Conservation (phyloP, 768 basidiomycete species). For the Dictyophora rubrovolvata region DNA sequence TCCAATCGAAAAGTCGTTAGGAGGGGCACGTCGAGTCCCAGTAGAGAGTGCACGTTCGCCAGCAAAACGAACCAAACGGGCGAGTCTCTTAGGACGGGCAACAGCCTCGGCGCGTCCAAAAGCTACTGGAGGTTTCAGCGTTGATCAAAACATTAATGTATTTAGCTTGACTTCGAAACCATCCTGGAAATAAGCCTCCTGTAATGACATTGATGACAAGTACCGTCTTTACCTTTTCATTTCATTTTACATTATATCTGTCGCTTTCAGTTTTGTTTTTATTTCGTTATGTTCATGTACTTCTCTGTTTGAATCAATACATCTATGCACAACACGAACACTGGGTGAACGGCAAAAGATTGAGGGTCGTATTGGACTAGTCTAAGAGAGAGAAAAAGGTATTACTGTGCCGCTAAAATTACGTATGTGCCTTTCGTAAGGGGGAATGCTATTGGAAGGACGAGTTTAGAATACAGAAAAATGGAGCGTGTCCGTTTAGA, state of each 20-base stretch:
- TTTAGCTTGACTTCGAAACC: not conserved
- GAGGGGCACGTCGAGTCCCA: slow-evolving; percentile 4
- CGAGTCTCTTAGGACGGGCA: slow-evolving; percentile 3
- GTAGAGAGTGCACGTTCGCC: slow-evolving; percentile 8
- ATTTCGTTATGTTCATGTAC: not conserved
- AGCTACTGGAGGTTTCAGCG: not conserved
- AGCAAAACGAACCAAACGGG: slow-evolving; percentile 11
- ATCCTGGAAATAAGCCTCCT: not conserved
- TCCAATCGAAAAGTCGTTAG: not conserved
- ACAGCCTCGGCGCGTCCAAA: not conserved
- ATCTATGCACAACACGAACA: not conserved
- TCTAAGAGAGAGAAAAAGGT: not conserved
- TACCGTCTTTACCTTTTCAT: not conserved
- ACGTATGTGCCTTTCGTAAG: not conserved
- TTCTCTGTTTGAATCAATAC: not conserved
- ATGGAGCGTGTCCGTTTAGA: not conserved
- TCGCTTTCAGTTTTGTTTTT: not conserved
- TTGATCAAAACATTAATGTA: slow-evolving; percentile 5
- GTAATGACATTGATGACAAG: too few relatives aligned
- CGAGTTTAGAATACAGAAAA: not conserved
- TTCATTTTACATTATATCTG: not conserved
- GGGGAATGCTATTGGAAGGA: too few relatives aligned
- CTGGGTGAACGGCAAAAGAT: not conserved
- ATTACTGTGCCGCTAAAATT: not conserved
- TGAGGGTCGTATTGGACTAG: not conserved